phyloP scores from a whole-genome alignment of 768 basidiomycete genomes.

The Suillus plorans region DNA sequence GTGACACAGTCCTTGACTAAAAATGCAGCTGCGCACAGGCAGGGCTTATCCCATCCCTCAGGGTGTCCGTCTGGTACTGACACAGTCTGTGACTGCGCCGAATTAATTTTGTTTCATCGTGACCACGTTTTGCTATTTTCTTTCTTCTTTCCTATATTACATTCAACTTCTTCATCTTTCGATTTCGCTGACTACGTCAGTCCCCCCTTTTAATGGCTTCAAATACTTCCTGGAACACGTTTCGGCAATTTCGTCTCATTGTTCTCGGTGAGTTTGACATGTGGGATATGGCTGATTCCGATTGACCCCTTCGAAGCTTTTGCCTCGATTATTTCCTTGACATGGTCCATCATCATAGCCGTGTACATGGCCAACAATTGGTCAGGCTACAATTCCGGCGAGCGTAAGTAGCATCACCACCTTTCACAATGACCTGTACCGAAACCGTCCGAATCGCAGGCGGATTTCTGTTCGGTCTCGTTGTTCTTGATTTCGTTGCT shows the following conservation, averaged over 20 bases:
- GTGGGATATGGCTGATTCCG: not conserved
- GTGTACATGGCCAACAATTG: conserved; percentile 37
- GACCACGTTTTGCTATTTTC: not conserved
- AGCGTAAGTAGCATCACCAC: conserved; percentile 28
- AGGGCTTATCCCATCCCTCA: conserved; percentile 3
- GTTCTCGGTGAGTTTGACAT: conserved; percentile 33
- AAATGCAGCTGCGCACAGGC: not conserved
- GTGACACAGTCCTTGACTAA: not conserved
- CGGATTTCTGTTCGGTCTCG: conserved; percentile 31
- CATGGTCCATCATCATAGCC: conserved; percentile 33
- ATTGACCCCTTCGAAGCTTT: conserved; percentile 23
- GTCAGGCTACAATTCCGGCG: conserved; percentile 29
- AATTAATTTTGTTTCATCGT: conserved; percentile 11
- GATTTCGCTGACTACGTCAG: conserved; percentile 8
- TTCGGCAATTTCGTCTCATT: conserved; percentile 33
- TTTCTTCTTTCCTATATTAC: not conserved
- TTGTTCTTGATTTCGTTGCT: conserved; percentile 32
- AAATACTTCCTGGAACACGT: conserved; percentile 30
- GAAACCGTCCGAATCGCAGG: conserved; percentile 23
- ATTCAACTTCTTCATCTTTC: conserved; percentile 5
- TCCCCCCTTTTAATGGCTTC: conserved; percentile 18
- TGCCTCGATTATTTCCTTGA: conserved; percentile 32
- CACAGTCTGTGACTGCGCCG: not conserved
- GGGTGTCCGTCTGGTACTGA: conserved; percentile 9
- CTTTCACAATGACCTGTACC: not conserved